Percentiles rank a stretch among this genome's conserved stretches.
phyloP scores from a whole-genome alignment of 768 basidiomycete species.

The Boletus speciosus region DNA sequence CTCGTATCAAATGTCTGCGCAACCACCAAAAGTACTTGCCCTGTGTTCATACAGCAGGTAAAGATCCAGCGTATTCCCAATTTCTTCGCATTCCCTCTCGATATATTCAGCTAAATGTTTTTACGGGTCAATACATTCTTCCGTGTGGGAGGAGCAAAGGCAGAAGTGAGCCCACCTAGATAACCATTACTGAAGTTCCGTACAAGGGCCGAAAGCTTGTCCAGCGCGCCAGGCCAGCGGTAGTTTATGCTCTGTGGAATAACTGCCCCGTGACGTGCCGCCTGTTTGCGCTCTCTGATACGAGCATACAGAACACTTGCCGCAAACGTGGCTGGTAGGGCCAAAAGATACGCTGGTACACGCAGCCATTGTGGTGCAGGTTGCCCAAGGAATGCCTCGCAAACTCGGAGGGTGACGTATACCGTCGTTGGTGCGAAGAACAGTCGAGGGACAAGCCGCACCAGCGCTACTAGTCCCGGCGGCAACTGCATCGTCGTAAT shows the following conservation, averaged over 20 bases:
- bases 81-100: slow-evolving; percentile 6
- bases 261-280: slow-evolving; percentile 44
- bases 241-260: slow-evolving; percentile 40
- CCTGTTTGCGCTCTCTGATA: slow-evolving; percentile 42
- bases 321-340: slow-evolving; percentile 23
- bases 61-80: slow-evolving; percentile 26
- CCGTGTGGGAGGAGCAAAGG: not conserved
- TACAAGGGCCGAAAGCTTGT: slow-evolving; percentile 39
- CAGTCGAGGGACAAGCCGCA: slow-evolving; percentile 28
- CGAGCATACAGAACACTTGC: slow-evolving; percentile 37
- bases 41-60: slow-evolving; percentile 27
- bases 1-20: not conserved
- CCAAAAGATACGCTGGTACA: slow-evolving; percentile 18
- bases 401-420: slow-evolving; percentile 11
- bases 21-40: slow-evolving; percentile 8
- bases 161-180: slow-evolving; percentile 35
- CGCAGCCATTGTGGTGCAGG: slow-evolving; percentile 10
- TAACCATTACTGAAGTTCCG: slow-evolving; percentile 44
- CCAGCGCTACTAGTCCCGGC: slow-evolving; percentile 33
- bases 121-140: not conserved
- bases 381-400: not conserved
- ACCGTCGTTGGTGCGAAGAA: slow-evolving; percentile 16
- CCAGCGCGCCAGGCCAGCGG: slow-evolving; percentile 44
- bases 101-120: slow-evolving; percentile 11
- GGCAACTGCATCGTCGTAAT: slow-evolving; percentile 16